Evolutionary conservation across 192 early-diverging fungal genomes (phyloP).

Genomic region (Neocallimastix lanati): DNA sequence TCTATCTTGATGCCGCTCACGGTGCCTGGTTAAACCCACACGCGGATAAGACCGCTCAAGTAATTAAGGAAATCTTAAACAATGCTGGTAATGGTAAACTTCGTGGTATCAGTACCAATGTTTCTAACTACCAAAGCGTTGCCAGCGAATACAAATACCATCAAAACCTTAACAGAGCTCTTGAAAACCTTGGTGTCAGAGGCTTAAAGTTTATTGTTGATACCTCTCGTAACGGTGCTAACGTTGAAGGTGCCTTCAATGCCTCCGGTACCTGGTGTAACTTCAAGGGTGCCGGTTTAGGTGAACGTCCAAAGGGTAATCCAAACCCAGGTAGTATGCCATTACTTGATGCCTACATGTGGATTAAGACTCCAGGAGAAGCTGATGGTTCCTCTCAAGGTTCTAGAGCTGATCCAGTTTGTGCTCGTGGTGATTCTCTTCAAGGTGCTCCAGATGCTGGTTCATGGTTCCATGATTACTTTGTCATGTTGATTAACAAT

Average conservation of each 20-base stretch:
- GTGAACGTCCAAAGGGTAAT: conserved; percentile 9
- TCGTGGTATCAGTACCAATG: conserved; percentile 18
- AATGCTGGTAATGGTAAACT: conserved; percentile 6
- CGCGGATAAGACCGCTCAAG: conserved; percentile 4
- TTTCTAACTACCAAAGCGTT: conserved; percentile 19
- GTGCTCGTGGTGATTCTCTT: too few species aligned
- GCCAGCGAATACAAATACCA: conserved; percentile 11
- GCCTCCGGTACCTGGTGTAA: conserved; percentile 15
- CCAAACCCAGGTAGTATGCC: too few species aligned
- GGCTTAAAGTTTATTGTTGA: conserved; percentile 12
- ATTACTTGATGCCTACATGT: conserved; percentile 27
- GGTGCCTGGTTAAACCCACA: conserved; percentile 30
- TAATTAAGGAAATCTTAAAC: conserved; percentile 7
- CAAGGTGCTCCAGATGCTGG: too few species aligned
- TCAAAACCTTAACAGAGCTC: too few species aligned
- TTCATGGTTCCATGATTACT: too few species aligned
- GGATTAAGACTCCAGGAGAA: too few species aligned
- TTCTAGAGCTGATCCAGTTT: too few species aligned
- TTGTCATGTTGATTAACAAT: too few species aligned
- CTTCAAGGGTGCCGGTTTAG: conserved; percentile 14
- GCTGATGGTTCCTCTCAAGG: too few species aligned
- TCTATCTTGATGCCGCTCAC: conserved; percentile 18
- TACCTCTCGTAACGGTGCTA: conserved; percentile 9
- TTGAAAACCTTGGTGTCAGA: conserved; percentile 5
- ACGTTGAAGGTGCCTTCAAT: conserved; percentile 8